These are phyloP conservation scores for Rubia yunnanensis DNA, from an alignment of 257 asterid species.

Conservation along the genomic window DNA sequence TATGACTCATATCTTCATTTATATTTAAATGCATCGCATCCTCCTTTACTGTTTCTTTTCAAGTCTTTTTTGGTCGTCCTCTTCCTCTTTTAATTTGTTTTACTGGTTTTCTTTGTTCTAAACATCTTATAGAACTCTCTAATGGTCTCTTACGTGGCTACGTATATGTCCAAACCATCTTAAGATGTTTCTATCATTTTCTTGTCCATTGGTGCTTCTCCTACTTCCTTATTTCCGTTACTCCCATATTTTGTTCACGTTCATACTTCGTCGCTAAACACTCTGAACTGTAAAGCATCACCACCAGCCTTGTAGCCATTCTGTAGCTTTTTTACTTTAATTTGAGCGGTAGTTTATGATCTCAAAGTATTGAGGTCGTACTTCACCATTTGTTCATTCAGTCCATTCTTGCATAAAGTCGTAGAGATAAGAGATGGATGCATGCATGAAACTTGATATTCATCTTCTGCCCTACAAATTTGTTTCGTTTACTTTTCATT, in stretches of 20 bases:
- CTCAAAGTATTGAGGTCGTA: background rate
- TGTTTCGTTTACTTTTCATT: constrained; percentile 3
- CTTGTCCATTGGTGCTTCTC: background rate
- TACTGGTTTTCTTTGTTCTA: background rate
- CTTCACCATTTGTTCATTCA: background rate
- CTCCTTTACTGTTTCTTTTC: background rate
- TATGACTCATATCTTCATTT: background rate
- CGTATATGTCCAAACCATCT: background rate
- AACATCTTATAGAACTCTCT: too few relatives aligned
- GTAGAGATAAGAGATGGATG: too few relatives aligned
- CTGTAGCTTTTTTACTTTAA: background rate
- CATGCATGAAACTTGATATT: background rate
- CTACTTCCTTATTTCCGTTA: too few relatives aligned
- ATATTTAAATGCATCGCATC: background rate
- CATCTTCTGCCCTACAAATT: background rate
- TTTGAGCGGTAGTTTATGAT: background rate
- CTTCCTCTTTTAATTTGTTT: background rate
- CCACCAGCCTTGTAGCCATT: too few relatives aligned
- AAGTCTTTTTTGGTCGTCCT: background rate
- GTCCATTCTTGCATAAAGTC: background rate
- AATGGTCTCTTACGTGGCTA: background rate
- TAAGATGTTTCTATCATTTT: too few relatives aligned
- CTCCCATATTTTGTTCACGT: too few relatives aligned
- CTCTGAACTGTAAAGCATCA: too few relatives aligned
- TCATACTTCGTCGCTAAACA: too few relatives aligned